Base-by-base conservation (phyloP, 352 stramenopile species). In the Pythium folliculosum region DNA sequence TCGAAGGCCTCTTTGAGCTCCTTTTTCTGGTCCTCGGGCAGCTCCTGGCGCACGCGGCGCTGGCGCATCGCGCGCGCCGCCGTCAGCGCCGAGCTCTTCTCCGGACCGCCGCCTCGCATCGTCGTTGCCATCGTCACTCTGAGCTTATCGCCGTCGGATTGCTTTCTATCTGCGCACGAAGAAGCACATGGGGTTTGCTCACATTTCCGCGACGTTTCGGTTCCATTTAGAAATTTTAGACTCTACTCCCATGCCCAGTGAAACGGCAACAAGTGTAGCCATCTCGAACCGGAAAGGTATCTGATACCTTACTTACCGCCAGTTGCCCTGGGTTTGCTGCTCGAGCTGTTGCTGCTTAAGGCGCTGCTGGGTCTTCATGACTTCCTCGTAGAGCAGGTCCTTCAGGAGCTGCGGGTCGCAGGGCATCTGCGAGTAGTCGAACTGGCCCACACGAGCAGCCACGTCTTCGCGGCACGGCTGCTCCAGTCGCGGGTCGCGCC, bases 1-100 rank as follows among this genome's bases (percentile, higher is more conserved):
- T 96, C 91, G 57, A 98, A 98, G 8, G 94, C 91, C 60, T 98
- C 94, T 55, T 84, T 80, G 1, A 98, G 80, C 75, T 98, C 94
- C 47, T 92, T 91, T 67, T 92, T 91, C 74, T 95, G 85, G 47
- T 93, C 87, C 21, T 94, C 85, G 21, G 75, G 80, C 14, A 93
- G 73, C 75, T 95, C 85, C 58, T 93, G 84, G 17, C 83, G 85
- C 27, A 75, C 56, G 23, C 84, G 74, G n/a, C 84, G 78, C 19
- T 70, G 65, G 21, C 76, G 75, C 56, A 65, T 44, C 40, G 61
- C 23, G 51, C 71, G 38, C 35, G 63, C 71, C 21, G 59, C 50
- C 32, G 57, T 47, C 23, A 72, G 52, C 45, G 65, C 65, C 37
- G 65, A 61, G 32, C 58, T 57, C 57, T 64, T 64, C 22, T 65